Evolutionary conservation across 257 asterid species (phyloP), one percentile per base, ranked within the genome.

Genomic region (Solanum ossicruentum): DNA sequence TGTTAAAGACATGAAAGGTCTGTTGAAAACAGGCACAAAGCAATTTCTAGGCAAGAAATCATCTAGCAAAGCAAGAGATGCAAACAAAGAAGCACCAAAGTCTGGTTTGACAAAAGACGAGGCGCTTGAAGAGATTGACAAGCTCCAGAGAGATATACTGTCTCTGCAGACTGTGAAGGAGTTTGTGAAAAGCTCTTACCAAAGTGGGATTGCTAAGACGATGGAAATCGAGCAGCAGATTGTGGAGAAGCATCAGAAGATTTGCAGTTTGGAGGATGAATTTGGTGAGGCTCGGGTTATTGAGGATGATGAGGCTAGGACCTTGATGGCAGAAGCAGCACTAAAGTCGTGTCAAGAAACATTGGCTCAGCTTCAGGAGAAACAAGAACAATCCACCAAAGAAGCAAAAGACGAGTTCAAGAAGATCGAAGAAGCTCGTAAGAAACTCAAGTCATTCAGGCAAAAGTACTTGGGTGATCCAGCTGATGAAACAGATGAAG

Each of bases 171-270:
- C 99, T 3, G 87, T 90, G 7, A 95, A 95, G 45, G 99, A 96
- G 94, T 96, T 91, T 81, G 97, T 95, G 4, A 96, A 96, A 86
- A 94, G 96, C 90, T 93, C 99, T 17, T 96, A 95, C 32, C 97
- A 96, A 83, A 92, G 87, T 36, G 97, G 97, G 67, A 89, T 91
- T 6, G 88, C 94, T 1, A 95, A 93, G 89, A 95, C 90, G 12
- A 91, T 94, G 94, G 91, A 83, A n/a, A 91, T 96, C 4, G 99
- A 96, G 88, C 94, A 91, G 83, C 94, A 94, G 91, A 92, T 96
- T 58, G 36, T 83, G 47, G 98, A 93, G 88, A 87, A 85, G 92
- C 98, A 96, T 81, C 94, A 91, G 12, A 95, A 89, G 80, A 95
- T 95, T 6, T 77, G 93, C 80, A 58, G 70, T 7, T 83, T 96